These are phyloP conservation scores for Entophlyctis luteolus DNA, from an alignment of 192 early-diverging fungal species.

Conservation along the genomic window DNA sequence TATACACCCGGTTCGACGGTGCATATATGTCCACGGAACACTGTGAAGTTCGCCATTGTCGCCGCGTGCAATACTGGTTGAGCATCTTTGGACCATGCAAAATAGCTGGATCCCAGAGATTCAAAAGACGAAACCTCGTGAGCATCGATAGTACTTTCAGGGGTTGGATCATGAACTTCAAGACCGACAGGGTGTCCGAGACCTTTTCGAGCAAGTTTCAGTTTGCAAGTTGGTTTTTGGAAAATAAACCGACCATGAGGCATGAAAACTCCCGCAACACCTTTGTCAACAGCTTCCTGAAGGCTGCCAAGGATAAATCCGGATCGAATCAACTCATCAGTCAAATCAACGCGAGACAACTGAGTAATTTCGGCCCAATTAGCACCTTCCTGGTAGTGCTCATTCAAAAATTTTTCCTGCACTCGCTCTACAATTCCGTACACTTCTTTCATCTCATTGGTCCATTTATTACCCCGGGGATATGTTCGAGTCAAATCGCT, in stretches of 20 bases:
- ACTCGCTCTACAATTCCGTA: slow-evolving; percentile 29
- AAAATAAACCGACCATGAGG: too few species aligned
- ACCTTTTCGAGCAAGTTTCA: too few species aligned
- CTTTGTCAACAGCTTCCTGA: slow-evolving; percentile 47
- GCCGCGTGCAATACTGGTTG: background rate
- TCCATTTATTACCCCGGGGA: slow-evolving; percentile 13
- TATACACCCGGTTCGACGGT: slow-evolving; percentile 95
- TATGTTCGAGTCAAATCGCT: slow-evolving; percentile 86
- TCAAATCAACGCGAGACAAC: slow-evolving; percentile 3
- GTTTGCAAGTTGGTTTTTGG: too few species aligned
- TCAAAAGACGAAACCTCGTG: background rate
- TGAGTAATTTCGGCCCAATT: slow-evolving; percentile 45
- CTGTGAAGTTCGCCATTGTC: slow-evolving; percentile 1
- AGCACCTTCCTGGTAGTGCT: slow-evolving; percentile 1
- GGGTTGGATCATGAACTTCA: slow-evolving; percentile 83
- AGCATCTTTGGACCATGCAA: background rate
- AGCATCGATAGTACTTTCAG: slow-evolving; percentile 3
- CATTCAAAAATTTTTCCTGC: slow-evolving; percentile 6
- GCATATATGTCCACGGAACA: slow-evolving; percentile 59
- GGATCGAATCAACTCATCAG: slow-evolving; percentile 41
- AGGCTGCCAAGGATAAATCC: slow-evolving; percentile 67
- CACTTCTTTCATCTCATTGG: slow-evolving; percentile 24
- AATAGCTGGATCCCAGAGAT: background rate
- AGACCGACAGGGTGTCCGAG: slow-evolving; percentile 75
- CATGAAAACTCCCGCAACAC: slow-evolving; percentile 70